Base-by-base conservation (phyloP, 352 stramenopile genomes). In the Pythium sp. region DNA sequence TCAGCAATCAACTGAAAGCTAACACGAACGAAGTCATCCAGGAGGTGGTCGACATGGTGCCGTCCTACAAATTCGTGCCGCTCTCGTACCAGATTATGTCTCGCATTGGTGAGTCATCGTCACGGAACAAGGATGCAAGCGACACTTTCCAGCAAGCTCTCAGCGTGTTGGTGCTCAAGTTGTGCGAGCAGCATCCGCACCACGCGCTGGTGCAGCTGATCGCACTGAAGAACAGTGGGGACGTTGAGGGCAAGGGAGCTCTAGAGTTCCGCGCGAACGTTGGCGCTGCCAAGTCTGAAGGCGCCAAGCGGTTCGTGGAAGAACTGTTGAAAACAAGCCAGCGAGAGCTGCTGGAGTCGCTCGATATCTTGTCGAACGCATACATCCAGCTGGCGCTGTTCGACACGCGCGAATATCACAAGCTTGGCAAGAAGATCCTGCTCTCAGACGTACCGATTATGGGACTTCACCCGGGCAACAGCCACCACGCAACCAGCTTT, bases 61-160 rank as follows among this genome's bases (percentile, higher is more conserved):
- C 96, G 36, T 98, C 90, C 15, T 99, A 97, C 84, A 97, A 98
- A 70, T 98, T 99, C 68, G 89, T 99, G 28, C 95, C 97, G 20
- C 77, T 99, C 11, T 97, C 92, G 20, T 99, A 99, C 73, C 98
- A 99, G 81, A 94, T 99, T 26, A 98, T 99, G 62, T 99, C 97
- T 26, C 84, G 97, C 0, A 91, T 99, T 24, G 97, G 91, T 38
- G 84, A 71, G 59, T 67, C 66, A 15, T 62, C 65, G 0, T 55
- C 55, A 24, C 18, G 34, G 15, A 36, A 12, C 3, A 59, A 68
- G 14, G 28, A 63, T 20, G 62, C 34, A 43, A 57, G 43, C 2
- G 36, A 66, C 62, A 54, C 70, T 5, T 98, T 98, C 76, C 86
- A 98, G 78, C 82, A 72, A 12, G 89, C 87, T 1, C 73, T 99